Evolutionary conservation across 495 filamentous ascomycete genomes (phyloP).

Genomic region (Podospora pseudocomata): DNA sequence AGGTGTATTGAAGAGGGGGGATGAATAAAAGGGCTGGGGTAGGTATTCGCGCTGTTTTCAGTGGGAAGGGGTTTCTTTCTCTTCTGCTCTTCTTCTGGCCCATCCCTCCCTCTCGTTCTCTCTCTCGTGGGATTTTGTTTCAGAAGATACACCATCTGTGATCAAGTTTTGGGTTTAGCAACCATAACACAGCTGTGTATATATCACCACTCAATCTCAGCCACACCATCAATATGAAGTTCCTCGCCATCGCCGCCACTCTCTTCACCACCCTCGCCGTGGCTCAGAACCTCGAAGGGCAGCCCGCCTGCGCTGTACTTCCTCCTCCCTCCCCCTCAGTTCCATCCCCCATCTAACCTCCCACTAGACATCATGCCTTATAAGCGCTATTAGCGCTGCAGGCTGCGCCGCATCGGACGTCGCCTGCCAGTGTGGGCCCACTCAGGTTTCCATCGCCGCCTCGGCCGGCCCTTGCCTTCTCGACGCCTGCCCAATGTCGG

Average conservation of each 20-base stretch:
- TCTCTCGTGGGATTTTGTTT: not conserved
- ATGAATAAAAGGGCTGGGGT: not conserved
- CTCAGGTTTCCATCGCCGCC: slow-evolving; percentile 18
- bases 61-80: not conserved
- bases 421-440: slow-evolving; percentile 30
- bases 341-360: not conserved
- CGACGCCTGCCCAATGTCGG: slow-evolving; percentile 13
- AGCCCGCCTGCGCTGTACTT: slow-evolving; percentile 37
- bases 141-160: not conserved
- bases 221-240: slow-evolving; percentile 29
- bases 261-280: slow-evolving; percentile 19
- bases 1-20: not conserved
- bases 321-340: not conserved
- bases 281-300: slow-evolving; percentile 33
- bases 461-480: slow-evolving; percentile 27
- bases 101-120: not conserved
- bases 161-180: not conserved
- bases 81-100: not conserved
- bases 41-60: not conserved
- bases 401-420: slow-evolving; percentile 26
- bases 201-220: slow-evolving; percentile 7
- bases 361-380: slow-evolving; percentile 26
- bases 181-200: not conserved
- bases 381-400: slow-evolving; percentile 26
- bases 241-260: slow-evolving; percentile 22